These are phyloP conservation scores for Daphne laureola DNA, from an alignment of 441 rosid genomes.

Conservation along the genomic window DNA sequence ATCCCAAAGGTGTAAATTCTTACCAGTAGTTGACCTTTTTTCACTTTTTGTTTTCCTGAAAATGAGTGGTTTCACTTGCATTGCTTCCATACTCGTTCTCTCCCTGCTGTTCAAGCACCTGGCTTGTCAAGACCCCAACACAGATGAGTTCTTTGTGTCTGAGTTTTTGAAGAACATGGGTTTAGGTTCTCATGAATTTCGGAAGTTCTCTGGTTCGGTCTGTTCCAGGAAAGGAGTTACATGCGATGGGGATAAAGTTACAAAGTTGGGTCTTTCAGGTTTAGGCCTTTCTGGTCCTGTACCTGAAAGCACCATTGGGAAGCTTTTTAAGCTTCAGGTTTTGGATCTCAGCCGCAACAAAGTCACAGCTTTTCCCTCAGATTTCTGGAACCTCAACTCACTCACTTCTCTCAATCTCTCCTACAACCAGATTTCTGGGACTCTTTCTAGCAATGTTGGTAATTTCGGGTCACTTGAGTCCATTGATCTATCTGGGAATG, in stretches of 20 bases:
- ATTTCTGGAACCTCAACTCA: constrained; percentile 76
- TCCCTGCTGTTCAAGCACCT: constrained; percentile 44
- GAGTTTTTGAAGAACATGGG: constrained; percentile 64
- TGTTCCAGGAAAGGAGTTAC: constrained; percentile 71
- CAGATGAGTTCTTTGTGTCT: constrained; percentile 74
- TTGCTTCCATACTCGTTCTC: constrained; percentile 45
- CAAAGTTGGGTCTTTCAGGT: constrained; percentile 42
- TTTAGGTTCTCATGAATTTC: constrained; percentile 26
- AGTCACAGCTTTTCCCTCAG: constrained; percentile 73
- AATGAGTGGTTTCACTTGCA: constrained; percentile 62
- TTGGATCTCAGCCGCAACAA: constrained; percentile 82
- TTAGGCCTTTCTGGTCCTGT: constrained; percentile 63
- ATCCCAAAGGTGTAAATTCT: too few species aligned
- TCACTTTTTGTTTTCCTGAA: constrained; percentile 11
- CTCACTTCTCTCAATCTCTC: constrained; percentile 69
- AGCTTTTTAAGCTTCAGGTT: constrained; percentile 59
- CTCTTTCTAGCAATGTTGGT: constrained; percentile 62
- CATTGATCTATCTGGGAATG: constrained; percentile 65
- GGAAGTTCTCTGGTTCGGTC: constrained; percentile 46
- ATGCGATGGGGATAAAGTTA: constrained; percentile 53
- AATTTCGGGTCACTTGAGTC: constrained; percentile 70
- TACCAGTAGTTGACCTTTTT: constrained; percentile 7
- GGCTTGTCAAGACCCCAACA: constrained; percentile 63
- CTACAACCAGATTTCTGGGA: constrained; percentile 58
- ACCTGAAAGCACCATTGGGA: constrained; percentile 82